Evolutionary conservation across 192 early-diverging fungal species (phyloP).

Genomic region (Coemansia sp.): DNA sequence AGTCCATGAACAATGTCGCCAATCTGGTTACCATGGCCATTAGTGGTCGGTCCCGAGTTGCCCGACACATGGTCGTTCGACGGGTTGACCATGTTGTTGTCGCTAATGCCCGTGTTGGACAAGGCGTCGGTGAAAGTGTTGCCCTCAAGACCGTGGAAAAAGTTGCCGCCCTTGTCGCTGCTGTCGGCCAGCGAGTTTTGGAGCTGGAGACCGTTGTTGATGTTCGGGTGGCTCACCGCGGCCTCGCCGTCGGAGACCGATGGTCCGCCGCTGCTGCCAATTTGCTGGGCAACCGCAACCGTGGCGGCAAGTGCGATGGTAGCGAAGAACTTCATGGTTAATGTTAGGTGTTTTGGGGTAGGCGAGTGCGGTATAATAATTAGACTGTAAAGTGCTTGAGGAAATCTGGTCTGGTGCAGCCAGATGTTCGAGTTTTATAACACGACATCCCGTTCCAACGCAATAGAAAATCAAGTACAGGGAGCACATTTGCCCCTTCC

Average conservation of each 20-base stretch:
- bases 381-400: neutral
- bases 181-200: constrained; percentile 28
- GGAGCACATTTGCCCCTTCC: too few relatives aligned
- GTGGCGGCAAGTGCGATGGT: constrained; percentile 22
- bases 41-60: constrained; percentile 38
- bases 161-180: constrained; percentile 32
- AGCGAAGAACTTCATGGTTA: constrained; percentile 22
- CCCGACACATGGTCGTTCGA: constrained; percentile 22
- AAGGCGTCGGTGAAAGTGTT: constrained; percentile 25
- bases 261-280: constrained; percentile 21
- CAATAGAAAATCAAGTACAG: neutral
- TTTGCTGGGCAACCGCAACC: constrained; percentile 32
- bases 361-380: neutral
- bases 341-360: neutral
- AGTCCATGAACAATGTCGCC: constrained; percentile 19
- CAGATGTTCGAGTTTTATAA: neutral
- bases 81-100: constrained; percentile 45
- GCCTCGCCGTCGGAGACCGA: constrained; percentile 18
- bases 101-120: constrained; percentile 29
- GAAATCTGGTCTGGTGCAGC: neutral
- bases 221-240: constrained; percentile 36
- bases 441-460: neutral
- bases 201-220: constrained; percentile 41
- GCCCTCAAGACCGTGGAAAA: constrained; percentile 17
- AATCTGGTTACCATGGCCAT: constrained; percentile 38